phyloP scores from a whole-genome alignment of 176 grass and related monocot species.

The Oryza brachyantha region DNA sequence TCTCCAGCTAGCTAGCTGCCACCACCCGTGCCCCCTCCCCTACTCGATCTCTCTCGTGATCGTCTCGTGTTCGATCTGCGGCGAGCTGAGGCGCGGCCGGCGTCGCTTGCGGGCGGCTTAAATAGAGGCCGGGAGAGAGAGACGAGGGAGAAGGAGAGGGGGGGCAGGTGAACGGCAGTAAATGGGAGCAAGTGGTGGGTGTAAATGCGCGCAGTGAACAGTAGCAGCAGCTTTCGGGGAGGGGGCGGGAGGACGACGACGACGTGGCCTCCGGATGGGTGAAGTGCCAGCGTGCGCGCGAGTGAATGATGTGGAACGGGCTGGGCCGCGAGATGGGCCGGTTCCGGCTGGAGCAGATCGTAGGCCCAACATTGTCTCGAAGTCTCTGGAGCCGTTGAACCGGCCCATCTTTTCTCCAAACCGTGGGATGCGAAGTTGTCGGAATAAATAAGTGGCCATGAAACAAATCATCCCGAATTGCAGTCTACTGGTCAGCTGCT shows the following conservation, averaged over 20 bases:
- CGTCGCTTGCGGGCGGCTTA: conserved; percentile 17
- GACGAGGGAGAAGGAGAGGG: background rate
- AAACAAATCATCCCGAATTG: background rate
- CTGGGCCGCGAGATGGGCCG: background rate
- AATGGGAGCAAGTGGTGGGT: background rate
- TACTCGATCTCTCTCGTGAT: background rate
- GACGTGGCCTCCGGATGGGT: background rate
- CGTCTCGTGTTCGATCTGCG: background rate
- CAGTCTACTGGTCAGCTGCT: background rate
- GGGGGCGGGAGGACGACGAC: background rate
- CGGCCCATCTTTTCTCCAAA: no score
- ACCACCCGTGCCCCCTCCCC: no score
- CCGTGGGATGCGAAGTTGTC: no score
- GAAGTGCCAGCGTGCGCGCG: no score
- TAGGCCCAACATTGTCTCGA: background rate
- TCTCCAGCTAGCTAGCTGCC: background rate
- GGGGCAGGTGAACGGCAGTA: conserved; percentile 17
- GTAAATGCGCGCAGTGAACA: background rate
- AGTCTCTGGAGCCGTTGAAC: background rate
- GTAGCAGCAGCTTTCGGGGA: background rate
- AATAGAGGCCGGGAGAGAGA: conserved; percentile 4
- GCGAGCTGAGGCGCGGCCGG: background rate
- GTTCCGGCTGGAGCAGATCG: background rate
- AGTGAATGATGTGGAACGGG: background rate
- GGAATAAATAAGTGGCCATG: no score